phyloP scores from a whole-genome alignment of 148 eudicot genomes.

The Oxyria digyna region DNA sequence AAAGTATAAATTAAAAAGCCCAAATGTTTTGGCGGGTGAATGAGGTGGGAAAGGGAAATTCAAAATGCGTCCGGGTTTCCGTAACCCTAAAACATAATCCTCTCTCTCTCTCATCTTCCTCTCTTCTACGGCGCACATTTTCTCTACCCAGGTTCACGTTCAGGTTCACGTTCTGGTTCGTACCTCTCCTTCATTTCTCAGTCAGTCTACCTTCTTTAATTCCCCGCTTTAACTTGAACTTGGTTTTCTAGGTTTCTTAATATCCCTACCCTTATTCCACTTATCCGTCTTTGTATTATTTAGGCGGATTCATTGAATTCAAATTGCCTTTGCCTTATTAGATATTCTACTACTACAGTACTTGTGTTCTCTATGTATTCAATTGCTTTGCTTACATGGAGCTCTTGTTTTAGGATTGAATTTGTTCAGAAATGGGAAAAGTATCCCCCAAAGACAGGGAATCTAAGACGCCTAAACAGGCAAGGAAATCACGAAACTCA shows the following conservation, averaged over 20 bases:
- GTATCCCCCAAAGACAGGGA: slow-evolving; percentile 43
- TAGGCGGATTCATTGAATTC: not conserved
- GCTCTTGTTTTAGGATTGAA: not conserved
- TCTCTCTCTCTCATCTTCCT: not conserved
- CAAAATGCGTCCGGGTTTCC: slow-evolving; percentile 1
- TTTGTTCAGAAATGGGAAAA: slow-evolving; percentile 47
- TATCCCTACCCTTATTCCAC: not conserved
- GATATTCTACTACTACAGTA: not conserved
- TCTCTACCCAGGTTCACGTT: not conserved
- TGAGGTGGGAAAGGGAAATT: slow-evolving; percentile 8
- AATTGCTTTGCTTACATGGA: not conserved
- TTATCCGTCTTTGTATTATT: not conserved
- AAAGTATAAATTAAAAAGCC: not conserved
- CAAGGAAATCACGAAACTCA: slow-evolving; percentile 30
- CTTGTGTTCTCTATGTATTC: not conserved
- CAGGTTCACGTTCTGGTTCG: not conserved
- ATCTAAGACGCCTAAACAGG: slow-evolving; percentile 46
- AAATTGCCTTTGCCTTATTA: not conserved
- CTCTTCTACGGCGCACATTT: slow-evolving; percentile 10
- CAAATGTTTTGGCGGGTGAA: slow-evolving; percentile 3
- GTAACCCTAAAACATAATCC: slow-evolving; percentile 1
- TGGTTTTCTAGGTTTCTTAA: not conserved
- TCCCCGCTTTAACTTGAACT: too few species aligned
- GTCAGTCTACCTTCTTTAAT: too few species aligned
- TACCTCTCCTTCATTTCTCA: too few species aligned